phyloP scores from a whole-genome alignment of 2,329 filamentous ascomycete species.

The Diplodia intermedia region DNA sequence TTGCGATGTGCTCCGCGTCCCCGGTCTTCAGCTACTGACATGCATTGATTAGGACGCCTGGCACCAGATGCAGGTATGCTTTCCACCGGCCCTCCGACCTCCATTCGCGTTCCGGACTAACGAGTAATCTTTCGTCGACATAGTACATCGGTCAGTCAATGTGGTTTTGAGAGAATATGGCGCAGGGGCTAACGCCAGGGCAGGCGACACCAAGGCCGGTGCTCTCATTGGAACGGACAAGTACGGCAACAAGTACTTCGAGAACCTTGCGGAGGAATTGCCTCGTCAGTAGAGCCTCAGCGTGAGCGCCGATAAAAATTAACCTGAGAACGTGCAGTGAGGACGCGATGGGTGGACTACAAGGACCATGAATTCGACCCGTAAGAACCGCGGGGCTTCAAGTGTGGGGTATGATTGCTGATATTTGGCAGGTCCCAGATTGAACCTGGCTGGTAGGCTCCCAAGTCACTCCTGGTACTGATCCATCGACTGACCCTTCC shows the following conservation, averaged over 20 bases:
- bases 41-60: conserved; percentile 75
- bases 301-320: conserved; percentile 16
- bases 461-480: background rate
- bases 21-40: conserved; percentile 37
- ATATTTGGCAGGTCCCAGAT: conserved; percentile 72
- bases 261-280: conserved; percentile 89
- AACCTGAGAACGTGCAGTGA: conserved; percentile 63
- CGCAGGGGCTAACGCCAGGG: conserved; percentile 40
- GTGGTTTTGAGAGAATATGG: background rate
- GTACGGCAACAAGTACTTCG: conserved; percentile 97
- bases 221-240: conserved; percentile 82
- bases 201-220: conserved; percentile 96
- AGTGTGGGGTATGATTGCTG: conserved; percentile 39
- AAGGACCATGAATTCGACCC: conserved; percentile 84
- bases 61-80: conserved; percentile 89
- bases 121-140: conserved; percentile 33
- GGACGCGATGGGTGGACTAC: conserved; percentile 98
- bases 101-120: conserved; percentile 16
- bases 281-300: conserved; percentile 67
- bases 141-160: conserved; percentile 49
- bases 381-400: conserved; percentile 53
- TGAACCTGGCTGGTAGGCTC: conserved; percentile 80
- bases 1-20: conserved; percentile 43
- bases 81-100: conserved; percentile 30
- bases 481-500: background rate